Evolutionary conservation across 345 rosid genomes (phyloP), one percentile per base, ranked within the genome.

Genomic region (Erucastrum elatum): DNA sequence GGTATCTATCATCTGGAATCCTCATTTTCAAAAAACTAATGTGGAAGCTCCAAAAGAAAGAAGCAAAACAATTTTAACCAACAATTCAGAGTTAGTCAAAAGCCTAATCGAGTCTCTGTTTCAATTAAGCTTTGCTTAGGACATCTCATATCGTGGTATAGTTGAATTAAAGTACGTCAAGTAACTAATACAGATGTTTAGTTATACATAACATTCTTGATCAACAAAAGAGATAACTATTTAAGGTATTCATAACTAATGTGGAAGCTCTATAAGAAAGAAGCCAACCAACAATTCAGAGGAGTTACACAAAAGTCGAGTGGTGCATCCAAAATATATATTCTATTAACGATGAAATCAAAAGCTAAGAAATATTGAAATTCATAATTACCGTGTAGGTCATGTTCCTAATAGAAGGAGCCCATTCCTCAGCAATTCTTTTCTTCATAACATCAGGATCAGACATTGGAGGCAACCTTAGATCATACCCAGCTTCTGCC

Each of bases 401-500:
- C 90, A 92, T 84, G 85, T 92, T 92, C 83, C 97, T 86, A 9
- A 68, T 65, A 74, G 92, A 82, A 0, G 97, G 97, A 60, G 98
- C 98, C 98, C 98, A 94, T 82, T 94, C 97, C 67, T 91, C 87
- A 16, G 83, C 85, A 81, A 92, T 89, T 79, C 85, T 91, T 82
- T 69, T 90, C 82, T 41, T 88, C 60, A 94, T 27, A 72, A 64
- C 76, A 82, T 85, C 88, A 0, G 91, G 93, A 70, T 94, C 98
- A 0, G 84, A 75, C 8, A 90, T 85, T 44, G 99, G 98, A 17
- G 99, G 91, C 77, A 95, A 69, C 83, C 98, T 88, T 58, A 91
- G 4, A 76, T 91, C 90, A 83, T 87, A 93, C 6, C 99, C 98
- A 25, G 97, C 98, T 85, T 89, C 94, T n/a, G 96, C 98, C 16